phyloP scores from a whole-genome alignment of 108 stramenopile species.

The Cylindrotheca closterium region DNA sequence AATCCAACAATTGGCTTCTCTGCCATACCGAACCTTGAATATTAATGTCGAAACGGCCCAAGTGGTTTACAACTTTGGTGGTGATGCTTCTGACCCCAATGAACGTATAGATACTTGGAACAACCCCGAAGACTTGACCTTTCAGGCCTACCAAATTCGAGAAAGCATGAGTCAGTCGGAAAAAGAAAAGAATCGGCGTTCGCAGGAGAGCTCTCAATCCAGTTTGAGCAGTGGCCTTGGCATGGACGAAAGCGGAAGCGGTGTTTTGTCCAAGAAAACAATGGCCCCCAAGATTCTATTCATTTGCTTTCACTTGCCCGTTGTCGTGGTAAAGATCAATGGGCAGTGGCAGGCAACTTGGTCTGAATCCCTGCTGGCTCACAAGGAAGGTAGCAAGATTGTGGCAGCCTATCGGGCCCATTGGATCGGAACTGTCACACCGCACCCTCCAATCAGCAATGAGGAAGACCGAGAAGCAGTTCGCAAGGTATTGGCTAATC shows the following conservation, averaged over 20 bases:
- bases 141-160: slow-evolving; percentile 57
- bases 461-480: slow-evolving; percentile 81
- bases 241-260: slow-evolving; percentile 13
- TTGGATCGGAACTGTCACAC: slow-evolving; percentile 95
- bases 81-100: slow-evolving; percentile 21
- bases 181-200: not conserved
- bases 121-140: slow-evolving; percentile 59
- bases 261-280: slow-evolving; percentile 1
- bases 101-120: slow-evolving; percentile 68
- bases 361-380: slow-evolving; percentile 94
- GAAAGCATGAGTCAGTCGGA: slow-evolving; percentile 29
- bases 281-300: slow-evolving; percentile 60
- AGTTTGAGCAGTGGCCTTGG: slow-evolving; percentile 14
- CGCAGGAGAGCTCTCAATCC: slow-evolving; percentile 8
- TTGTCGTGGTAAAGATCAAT: slow-evolving; percentile 67
- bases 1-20: slow-evolving; percentile 26
- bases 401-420: slow-evolving; percentile 64
- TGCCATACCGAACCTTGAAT: slow-evolving; percentile 72
- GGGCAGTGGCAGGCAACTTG: slow-evolving; percentile 85
- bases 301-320: slow-evolving; percentile 96
- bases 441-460: slow-evolving; percentile 53
- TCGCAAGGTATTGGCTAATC: slow-evolving; percentile 57
- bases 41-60: slow-evolving; percentile 42
- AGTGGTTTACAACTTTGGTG: slow-evolving; percentile 21
- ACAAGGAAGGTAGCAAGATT: slow-evolving; percentile 79